Evolutionary conservation across 305 asterid species (phyloP), one percentile per base, ranked within the genome.

Genomic region (Salvia sclarea): DNA sequence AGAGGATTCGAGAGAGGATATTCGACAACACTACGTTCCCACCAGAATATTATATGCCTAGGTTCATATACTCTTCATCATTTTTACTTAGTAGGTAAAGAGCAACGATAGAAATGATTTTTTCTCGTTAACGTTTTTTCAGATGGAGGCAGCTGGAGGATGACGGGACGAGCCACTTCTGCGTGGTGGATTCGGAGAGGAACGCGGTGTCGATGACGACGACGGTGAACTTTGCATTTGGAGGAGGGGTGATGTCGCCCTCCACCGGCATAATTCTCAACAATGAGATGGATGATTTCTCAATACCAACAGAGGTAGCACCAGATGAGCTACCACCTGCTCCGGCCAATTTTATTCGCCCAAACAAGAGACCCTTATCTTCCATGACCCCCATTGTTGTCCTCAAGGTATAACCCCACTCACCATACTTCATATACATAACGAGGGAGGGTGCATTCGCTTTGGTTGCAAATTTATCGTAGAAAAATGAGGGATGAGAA

Each of bases 231-330:
- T 88, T 73, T 38, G 12, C 76, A 2, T 93, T 90, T 64, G 98
- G 98, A 67, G 87, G 82, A 1, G 96, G 96, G 6, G 79, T 91
- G 65, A 80, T 87, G 45, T 93, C 97, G 20, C 86, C 96, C 41
- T 88, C 93, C 10, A 93, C 98, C 0, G 98, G 98, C 58, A 90
- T 93, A 55, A 56, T 93, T 56, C 91, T 93, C 69, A 93, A 93
- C 78, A 82, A 93, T 25, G 96, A 93, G 79, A 93, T 93, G 97
- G 98, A 82, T 60, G 98, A 93, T 76, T 93, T 93, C 84, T 87
- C 96, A 12, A 76, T 66, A 18, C 98, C 97, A 13, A 83, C 80
- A 16, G 98, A 85, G 9, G 47, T 77, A 73, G 52, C 88, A n/a
- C 76, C 82, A 0, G 92, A 88, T 66, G 10, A 61, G 31, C 95